Percentiles rank a stretch among this genome's conserved stretches.
Conservation (phyloP, 306 rosid genomes). For the Corylus avellana region DNA sequence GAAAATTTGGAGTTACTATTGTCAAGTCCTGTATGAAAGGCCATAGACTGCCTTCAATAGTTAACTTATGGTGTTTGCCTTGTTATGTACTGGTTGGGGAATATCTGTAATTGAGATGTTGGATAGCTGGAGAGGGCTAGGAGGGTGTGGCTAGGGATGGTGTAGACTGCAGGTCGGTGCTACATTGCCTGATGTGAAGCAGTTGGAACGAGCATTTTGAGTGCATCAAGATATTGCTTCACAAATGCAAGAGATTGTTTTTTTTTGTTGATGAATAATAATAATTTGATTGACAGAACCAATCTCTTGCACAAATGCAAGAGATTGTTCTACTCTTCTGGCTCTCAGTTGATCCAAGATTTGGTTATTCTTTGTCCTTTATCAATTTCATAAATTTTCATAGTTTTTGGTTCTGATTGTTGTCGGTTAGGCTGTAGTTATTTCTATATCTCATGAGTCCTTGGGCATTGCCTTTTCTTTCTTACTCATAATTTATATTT, state of each 20-base stretch:
- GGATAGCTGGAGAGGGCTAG: background rate
- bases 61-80: background rate
- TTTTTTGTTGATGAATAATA: too few species aligned
- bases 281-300: too few species aligned
- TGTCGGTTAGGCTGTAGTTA: background rate
- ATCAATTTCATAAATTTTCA: background rate
- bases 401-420: background rate
- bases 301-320: background rate
- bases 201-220: background rate
- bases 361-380: background rate
- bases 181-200: background rate
- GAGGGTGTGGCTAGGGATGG: background rate
- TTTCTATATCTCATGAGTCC: background rate
- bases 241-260: background rate
- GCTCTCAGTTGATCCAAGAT: background rate
- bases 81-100: background rate
- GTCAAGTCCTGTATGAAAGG: background rate
- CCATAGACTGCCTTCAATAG: background rate
- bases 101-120: background rate
- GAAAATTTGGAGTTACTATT: background rate
- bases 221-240: background rate
- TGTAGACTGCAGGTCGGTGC: background rate
- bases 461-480: constrained; percentile 5
- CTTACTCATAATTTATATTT: background rate
- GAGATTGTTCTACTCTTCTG: background rate